Base-by-base conservation (phyloP, 768 basidiomycete genomes). In the Tricholoma sp. region DNA sequence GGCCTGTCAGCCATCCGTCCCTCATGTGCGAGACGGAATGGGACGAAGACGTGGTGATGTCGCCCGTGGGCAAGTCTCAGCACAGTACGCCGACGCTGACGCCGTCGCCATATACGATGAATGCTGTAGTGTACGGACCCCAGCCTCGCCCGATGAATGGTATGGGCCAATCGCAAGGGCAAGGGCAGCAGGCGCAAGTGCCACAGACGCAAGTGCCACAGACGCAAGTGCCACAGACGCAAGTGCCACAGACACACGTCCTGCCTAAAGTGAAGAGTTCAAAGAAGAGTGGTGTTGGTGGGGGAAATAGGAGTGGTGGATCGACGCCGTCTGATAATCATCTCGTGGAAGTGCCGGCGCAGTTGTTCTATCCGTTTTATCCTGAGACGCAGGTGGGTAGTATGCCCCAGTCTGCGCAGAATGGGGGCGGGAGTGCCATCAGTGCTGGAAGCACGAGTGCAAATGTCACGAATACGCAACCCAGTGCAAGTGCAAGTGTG, bases 331-430 rank as follows among this genome's bases (percentile, higher is more conserved):
- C 74, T 0, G 70, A 70, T 49, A 76, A 74, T 55, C 71, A 73
- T 52, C 78, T 91, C 34, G 84, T 82, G 1, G 88, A 91, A 17
- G 76, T 91, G 44, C 88, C 89, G 1, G 72, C 80, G 6, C 79
- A 77, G 31, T 68, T 90, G 44, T 91, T 92, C 71, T 92, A 88
- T 63, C 89, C 89, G 0, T 89, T 89, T 74, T 89, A 78, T 63
- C 84, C 88, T 0, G 88, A 89, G 60, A 74, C 62, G 53, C 68
- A 55, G 54, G 52, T 56, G 11, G 54, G 56, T n/a, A 29, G 37
- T 24, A 56, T 60, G 37, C 63, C 59, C 1, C 51, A 57, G 5
- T 50, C 60, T 18, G 41, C 41, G 9, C 52, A 41, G 24, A 33
- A 33, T 29, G 52, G 52, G 12, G n/a, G 24, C 24, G 24, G 24